Percentiles rank a stretch among this genome's conserved stretches.
Evolutionary conservation across 1,284 basidiomycete genomes (phyloP).

Genomic region (Phellinidium pouzarii): DNA sequence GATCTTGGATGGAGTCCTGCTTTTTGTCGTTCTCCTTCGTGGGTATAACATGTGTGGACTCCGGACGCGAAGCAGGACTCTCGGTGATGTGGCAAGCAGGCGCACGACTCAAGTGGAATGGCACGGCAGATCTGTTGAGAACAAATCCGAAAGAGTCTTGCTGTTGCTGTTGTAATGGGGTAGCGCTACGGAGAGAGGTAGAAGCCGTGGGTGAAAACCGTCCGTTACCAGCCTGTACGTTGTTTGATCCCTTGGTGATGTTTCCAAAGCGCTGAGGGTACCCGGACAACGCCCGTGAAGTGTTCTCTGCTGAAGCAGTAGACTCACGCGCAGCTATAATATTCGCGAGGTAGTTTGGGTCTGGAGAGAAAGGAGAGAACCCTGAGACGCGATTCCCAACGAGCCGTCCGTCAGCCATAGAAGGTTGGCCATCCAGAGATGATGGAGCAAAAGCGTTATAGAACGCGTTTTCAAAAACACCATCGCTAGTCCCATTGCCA

Average conservation of each 20-base stretch:
- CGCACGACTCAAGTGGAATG: slow-evolving; percentile 35
- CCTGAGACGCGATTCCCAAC: slow-evolving; percentile 20
- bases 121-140: slow-evolving; percentile 2
- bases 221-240: not conserved
- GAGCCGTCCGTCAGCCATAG: not conserved
- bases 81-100: slow-evolving; percentile 29
- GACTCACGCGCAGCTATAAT: slow-evolving; percentile 24
- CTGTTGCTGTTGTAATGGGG: slow-evolving; percentile 1
- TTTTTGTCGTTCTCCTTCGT: slow-evolving; percentile 28
- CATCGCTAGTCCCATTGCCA: slow-evolving; percentile 1
- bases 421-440: slow-evolving; percentile 13
- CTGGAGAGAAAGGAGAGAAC: slow-evolving; percentile 38
- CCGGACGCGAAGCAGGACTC: slow-evolving; percentile 21
- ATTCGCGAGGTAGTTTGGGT: slow-evolving; percentile 29
- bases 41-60: slow-evolving; percentile 16
- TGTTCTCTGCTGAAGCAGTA: slow-evolving; percentile 21
- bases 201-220: slow-evolving; percentile 2
- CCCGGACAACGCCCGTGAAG: slow-evolving; percentile 35
- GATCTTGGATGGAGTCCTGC: slow-evolving; percentile 52
- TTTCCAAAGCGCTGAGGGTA: slow-evolving; percentile 11
- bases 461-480: slow-evolving; percentile 15
- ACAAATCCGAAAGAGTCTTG: slow-evolving; percentile 13
- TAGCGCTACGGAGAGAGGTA: slow-evolving; percentile 2
- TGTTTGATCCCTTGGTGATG: not conserved
- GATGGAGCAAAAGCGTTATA: slow-evolving; percentile 6